Evolutionary conservation across 768 basidiomycete species (phyloP).

Genomic region (Lentinula lateritia): DNA sequence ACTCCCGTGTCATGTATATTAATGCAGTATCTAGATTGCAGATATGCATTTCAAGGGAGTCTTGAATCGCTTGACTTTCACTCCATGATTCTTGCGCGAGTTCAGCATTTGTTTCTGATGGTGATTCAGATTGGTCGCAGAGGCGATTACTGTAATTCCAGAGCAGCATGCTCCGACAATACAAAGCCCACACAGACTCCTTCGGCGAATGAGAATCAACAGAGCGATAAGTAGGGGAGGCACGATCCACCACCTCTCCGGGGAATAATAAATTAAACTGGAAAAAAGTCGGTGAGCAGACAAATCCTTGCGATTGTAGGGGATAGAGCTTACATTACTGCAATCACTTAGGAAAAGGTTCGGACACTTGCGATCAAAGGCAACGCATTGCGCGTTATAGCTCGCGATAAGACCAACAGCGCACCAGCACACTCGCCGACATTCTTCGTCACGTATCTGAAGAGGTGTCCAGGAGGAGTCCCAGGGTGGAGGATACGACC

Average conservation of each 20-base stretch:
- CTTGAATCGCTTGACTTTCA: slow-evolving; percentile 65
- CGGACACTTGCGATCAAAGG: slow-evolving; percentile 53
- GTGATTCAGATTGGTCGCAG: slow-evolving; percentile 23
- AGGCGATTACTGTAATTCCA: slow-evolving; percentile 69
- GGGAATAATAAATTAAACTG: slow-evolving; percentile 70
- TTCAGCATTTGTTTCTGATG: slow-evolving; percentile 1
- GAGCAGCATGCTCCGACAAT: slow-evolving; percentile 76
- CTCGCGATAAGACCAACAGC: slow-evolving; percentile 63
- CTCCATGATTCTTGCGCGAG: slow-evolving; percentile 56
- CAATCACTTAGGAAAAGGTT: slow-evolving; percentile 59
- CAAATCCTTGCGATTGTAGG: too few species aligned
- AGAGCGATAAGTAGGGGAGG: slow-evolving; percentile 31
- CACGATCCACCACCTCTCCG: slow-evolving; percentile 59
- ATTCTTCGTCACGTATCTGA: slow-evolving; percentile 63
- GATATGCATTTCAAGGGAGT: slow-evolving; percentile 57
- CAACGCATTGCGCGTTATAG: slow-evolving; percentile 64
- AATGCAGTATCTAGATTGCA: slow-evolving; percentile 69
- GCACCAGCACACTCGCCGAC: slow-evolving; percentile 73
- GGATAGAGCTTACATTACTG: slow-evolving; percentile 46
- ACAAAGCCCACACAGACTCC: slow-evolving; percentile 77
- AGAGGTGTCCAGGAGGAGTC: slow-evolving; percentile 47
- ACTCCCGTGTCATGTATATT: slow-evolving; percentile 64
- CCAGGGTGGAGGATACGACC: slow-evolving; percentile 57
- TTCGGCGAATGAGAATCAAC: slow-evolving; percentile 52
- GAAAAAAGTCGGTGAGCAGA: background rate